Evolutionary conservation across 371 early-diverging fungal genomes (phyloP).

Genomic region (Batrachochytrium dendrobatidis): DNA sequence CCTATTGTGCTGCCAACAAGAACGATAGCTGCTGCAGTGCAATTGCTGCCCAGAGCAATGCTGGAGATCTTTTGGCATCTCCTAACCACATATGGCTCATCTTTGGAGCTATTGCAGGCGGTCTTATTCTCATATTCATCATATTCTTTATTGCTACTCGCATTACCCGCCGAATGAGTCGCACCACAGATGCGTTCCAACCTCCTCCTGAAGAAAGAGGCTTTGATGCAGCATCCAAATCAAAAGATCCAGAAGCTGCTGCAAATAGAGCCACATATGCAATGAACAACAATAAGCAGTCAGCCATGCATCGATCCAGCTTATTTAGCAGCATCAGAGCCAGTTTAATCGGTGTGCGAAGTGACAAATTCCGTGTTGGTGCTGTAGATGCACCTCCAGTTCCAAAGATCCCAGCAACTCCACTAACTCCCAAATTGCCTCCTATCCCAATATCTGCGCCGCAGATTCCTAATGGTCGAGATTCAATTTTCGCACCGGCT

Average conservation of each 20-base stretch:
- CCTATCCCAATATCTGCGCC: slow-evolving; percentile 1
- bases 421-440: not conserved
- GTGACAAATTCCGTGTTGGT: not conserved
- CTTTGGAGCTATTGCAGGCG: slow-evolving; percentile 14
- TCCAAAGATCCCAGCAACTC: not conserved
- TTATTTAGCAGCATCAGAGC: not conserved
- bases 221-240: too few relatives aligned
- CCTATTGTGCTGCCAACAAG: slow-evolving; percentile 12
- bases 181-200: slow-evolving; percentile 14
- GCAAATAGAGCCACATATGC: too few relatives aligned
- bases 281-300: too few relatives aligned
- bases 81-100: slow-evolving; percentile 17
- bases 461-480: slow-evolving; percentile 6
- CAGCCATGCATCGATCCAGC: not conserved
- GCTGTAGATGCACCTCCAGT: not conserved
- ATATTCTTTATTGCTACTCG: slow-evolving; percentile 8
- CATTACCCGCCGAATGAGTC: slow-evolving; percentile 5
- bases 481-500: slow-evolving; percentile 11
- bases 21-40: slow-evolving; percentile 13
- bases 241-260: too few relatives aligned
- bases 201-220: slow-evolving; percentile 5
- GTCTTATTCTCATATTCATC: slow-evolving; percentile 6
- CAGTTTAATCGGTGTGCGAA: not conserved
- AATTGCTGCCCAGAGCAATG: not conserved
- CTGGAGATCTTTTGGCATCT: slow-evolving; percentile 15